Conservation (phyloP, 768 basidiomycete species). For the Bullera alba region DNA sequence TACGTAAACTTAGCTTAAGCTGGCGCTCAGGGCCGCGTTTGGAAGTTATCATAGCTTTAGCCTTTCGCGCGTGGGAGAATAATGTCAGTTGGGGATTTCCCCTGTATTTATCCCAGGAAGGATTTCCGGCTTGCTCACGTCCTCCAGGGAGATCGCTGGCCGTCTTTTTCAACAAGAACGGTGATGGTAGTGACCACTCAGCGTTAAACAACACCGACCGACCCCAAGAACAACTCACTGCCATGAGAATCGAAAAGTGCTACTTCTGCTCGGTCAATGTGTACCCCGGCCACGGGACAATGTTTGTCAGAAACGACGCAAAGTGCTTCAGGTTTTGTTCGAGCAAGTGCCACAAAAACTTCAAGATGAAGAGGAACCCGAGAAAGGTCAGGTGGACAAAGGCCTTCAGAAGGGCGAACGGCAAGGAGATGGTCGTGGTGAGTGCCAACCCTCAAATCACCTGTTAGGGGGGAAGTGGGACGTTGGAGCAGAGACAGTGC, state of each 20-base stretch:
- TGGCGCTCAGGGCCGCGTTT: too few relatives aligned
- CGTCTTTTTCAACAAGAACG: too few relatives aligned
- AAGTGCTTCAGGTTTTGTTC: constrained; percentile 98
- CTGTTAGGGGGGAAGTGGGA: too few relatives aligned
- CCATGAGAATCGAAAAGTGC: constrained; percentile 93
- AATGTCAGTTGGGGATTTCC: too few relatives aligned
- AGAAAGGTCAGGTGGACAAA: constrained; percentile 99
- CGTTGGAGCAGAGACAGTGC: too few relatives aligned
- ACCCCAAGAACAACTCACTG: constrained; percentile 1
- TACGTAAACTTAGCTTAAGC: too few relatives aligned
- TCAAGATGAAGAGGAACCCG: constrained; percentile 99
- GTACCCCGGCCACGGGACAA: constrained; percentile 94
- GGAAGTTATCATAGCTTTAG: too few relatives aligned
- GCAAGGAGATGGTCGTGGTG: constrained; percentile 99
- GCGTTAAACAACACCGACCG: not conserved
- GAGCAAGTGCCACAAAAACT: constrained; percentile 99
- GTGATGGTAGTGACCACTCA: not conserved
- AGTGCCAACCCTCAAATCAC: constrained; percentile 36
- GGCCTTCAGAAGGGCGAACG: constrained; percentile 95
- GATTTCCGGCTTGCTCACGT: too few relatives aligned
- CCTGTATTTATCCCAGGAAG: too few relatives aligned
- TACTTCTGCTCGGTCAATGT: constrained; percentile 96
- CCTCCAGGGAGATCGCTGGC: too few relatives aligned
- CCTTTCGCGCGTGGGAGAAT: too few relatives aligned
- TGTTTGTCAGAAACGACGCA: constrained; percentile 95